phyloP scores from a whole-genome alignment of 306 rosid genomes.

The Rosa chinensis region DNA sequence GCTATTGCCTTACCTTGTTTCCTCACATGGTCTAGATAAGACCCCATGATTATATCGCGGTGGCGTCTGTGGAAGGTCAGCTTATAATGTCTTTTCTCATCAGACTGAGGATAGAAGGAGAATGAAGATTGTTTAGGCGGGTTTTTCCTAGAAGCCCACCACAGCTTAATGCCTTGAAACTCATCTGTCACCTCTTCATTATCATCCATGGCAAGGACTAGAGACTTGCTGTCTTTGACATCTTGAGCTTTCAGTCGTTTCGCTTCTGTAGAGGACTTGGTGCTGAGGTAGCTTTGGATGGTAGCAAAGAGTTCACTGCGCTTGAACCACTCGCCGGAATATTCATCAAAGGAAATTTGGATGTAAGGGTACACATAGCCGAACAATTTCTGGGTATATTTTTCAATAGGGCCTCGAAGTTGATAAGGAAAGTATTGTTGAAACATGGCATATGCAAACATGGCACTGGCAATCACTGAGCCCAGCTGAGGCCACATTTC shows the following conservation, averaged over 20 bases:
- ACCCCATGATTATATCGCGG: conserved; percentile 24
- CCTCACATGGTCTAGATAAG: conserved; percentile 42
- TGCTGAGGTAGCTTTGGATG: conserved; percentile 43
- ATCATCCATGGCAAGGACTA: conserved; percentile 48
- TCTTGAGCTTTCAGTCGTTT: conserved; percentile 49
- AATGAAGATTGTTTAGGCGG: neutral
- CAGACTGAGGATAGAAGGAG: conserved; percentile 23
- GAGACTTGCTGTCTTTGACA: conserved; percentile 33
- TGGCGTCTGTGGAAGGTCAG: conserved; percentile 42
- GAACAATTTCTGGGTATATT: conserved; percentile 4
- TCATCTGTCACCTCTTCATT: conserved; percentile 45
- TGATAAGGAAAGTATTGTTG: conserved; percentile 27
- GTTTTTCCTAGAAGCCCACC: conserved; percentile 44
- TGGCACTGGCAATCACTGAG: conserved; percentile 32
- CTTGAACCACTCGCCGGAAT: conserved; percentile 22
- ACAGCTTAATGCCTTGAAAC: conserved; percentile 33
- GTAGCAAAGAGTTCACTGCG: conserved; percentile 37
- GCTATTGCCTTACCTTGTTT: conserved; percentile 32
- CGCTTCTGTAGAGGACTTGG: conserved; percentile 32
- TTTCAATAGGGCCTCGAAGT: conserved; percentile 21
- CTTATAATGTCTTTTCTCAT: conserved; percentile 30
- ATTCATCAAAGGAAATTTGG: conserved; percentile 46
- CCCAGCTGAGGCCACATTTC: conserved; percentile 40
- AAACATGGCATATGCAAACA: conserved; percentile 36
- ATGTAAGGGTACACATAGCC: conserved; percentile 40